phyloP scores from a whole-genome alignment of 306 rosid genomes.

The Fragaria vesca region DNA sequence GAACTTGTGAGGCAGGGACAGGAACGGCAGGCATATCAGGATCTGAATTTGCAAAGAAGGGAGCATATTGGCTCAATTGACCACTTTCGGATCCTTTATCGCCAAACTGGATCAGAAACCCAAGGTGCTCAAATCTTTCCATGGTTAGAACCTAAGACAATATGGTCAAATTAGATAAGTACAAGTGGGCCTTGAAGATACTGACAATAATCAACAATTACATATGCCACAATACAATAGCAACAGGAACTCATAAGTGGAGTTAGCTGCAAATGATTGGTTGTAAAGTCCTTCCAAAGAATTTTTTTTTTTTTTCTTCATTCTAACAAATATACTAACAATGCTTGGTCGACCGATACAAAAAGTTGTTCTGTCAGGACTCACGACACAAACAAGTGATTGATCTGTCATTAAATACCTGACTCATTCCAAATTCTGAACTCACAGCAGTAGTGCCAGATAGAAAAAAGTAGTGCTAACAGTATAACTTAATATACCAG shows the following conservation, averaged over 20 bases:
- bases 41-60: conserved; percentile 96
- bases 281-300: not conserved
- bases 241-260: not conserved
- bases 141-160: conserved; percentile 77
- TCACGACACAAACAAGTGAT: not conserved
- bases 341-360: not conserved
- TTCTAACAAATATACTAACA: not conserved
- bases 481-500: not conserved
- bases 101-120: conserved; percentile 84
- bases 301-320: not conserved
- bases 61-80: conserved; percentile 79
- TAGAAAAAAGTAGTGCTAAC: not conserved
- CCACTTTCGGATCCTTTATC: conserved; percentile 77
- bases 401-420: not conserved
- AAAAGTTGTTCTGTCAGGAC: not conserved
- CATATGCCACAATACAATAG: conserved; percentile 13
- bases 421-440: not conserved
- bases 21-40: conserved; percentile 99
- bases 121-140: conserved; percentile 94
- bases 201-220: conserved; percentile 10
- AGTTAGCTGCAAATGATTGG: not conserved
- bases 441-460: not conserved
- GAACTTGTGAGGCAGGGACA: conserved; percentile 83
- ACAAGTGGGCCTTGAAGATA: conserved; percentile 18
- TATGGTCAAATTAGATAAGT: conserved; percentile 29